Percentiles rank a stretch among this genome's conserved stretches.
These are phyloP conservation scores for Neoascochyta sp. DNA, from an alignment of 2,329 filamentous ascomycete species.

Conservation along the genomic window DNA sequence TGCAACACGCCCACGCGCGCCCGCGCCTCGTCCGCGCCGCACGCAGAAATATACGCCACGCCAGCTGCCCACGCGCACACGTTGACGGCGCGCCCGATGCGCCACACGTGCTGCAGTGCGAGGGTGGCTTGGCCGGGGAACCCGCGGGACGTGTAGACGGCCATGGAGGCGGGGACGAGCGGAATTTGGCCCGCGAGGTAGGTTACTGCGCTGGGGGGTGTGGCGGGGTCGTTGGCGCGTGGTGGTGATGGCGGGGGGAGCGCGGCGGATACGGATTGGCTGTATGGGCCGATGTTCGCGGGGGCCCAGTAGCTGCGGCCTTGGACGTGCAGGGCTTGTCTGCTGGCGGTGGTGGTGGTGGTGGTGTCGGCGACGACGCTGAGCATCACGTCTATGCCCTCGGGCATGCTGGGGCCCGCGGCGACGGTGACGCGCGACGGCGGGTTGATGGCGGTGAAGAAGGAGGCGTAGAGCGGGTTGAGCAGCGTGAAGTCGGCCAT, in stretches of 20 bases:
- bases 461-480: conserved; percentile 70
- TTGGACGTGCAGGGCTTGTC: conserved; percentile 76
- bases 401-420: conserved; percentile 64
- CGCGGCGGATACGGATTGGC: conserved; percentile 69
- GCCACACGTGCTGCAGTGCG: conserved; percentile 83
- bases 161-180: conserved; percentile 76
- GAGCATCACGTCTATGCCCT: conserved; percentile 58
- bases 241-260: conserved; percentile 25
- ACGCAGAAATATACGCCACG: conserved; percentile 50
- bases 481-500: conserved; percentile 76
- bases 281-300: conserved; percentile 95
- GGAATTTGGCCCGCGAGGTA: conserved; percentile 90
- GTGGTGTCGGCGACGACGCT: conserved; percentile 45
- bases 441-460: conserved; percentile 76
- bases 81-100: conserved; percentile 69
- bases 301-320: conserved; percentile 95
- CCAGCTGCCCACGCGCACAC: conserved; percentile 72
- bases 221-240: conserved; percentile 1
- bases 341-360: conserved; percentile 5
- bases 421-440: conserved; percentile 82
- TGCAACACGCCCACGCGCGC: conserved; percentile 42
- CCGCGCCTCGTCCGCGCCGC: conserved; percentile 6
- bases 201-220: conserved; percentile 41
- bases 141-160: conserved; percentile 41
- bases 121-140: conserved; percentile 62